A percentile compares a stretch with the other conserved stretches of the same genome.
phyloP scores from a whole-genome alignment of 208 protist species.

The Wallacemonas sp. region DNA sequence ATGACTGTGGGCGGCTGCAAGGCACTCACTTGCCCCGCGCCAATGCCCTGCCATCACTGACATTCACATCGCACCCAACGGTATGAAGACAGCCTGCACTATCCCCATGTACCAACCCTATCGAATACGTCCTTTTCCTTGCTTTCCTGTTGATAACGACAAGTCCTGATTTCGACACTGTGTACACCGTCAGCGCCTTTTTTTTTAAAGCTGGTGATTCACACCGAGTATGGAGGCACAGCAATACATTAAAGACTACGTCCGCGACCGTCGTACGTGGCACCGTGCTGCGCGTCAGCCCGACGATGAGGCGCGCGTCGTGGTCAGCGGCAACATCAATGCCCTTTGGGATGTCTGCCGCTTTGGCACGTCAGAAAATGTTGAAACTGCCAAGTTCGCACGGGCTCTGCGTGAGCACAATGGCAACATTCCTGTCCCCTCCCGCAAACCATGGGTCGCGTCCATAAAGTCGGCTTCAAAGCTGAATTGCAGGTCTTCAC shows the following conservation, averaged over 20 bases:
- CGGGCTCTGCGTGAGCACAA: constrained; percentile 25
- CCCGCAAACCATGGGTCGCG: neutral
- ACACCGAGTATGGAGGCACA: neutral
- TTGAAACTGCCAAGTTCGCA: constrained; percentile 31
- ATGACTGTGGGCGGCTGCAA: no score
- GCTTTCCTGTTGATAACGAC: no score
- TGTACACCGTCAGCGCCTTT: no score
- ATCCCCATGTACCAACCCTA: no score
- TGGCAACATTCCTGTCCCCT: neutral
- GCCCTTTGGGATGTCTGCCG: constrained; percentile 48
- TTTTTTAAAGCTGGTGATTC: no score
- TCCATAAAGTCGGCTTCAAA: neutral
- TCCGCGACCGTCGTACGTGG: constrained; percentile 55
- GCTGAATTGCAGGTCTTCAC: neutral
- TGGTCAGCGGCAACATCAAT: constrained; percentile 13
- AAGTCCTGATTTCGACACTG: no score
- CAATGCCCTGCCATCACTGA: no score
- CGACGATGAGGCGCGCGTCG: neutral
- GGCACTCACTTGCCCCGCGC: no score
- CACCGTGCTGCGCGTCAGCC: constrained; percentile 35
- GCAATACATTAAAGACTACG: constrained; percentile 22
- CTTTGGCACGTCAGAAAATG: constrained; percentile 44
- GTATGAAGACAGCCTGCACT: no score
- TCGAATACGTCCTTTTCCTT: no score
- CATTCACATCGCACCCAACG: no score